Evolutionary conservation across 1,284 basidiomycete species (phyloP).

Genomic region (Cerioporus squamosus): DNA sequence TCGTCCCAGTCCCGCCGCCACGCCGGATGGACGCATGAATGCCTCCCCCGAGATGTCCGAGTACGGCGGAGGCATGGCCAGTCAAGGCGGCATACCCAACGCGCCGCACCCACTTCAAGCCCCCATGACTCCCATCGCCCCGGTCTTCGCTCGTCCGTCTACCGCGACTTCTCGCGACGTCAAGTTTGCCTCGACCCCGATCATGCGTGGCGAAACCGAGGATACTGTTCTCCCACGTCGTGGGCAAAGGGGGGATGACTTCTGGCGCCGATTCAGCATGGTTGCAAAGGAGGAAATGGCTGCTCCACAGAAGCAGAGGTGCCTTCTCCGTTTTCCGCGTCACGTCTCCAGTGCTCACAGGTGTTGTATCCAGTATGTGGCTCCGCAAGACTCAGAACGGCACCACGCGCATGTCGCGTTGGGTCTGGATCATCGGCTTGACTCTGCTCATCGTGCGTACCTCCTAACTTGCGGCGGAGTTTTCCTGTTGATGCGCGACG

Average conservation of each 20-base stretch:
- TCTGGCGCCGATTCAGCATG: slow-evolving; percentile 85
- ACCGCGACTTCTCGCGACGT: slow-evolving; percentile 45
- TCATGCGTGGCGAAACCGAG: slow-evolving; percentile 71
- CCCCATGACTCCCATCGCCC: slow-evolving; percentile 76
- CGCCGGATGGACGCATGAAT: slow-evolving; percentile 39
- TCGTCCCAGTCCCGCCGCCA: slow-evolving; percentile 47
- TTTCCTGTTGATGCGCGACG: not conserved
- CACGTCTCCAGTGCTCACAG: slow-evolving; percentile 10
- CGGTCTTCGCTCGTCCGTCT: slow-evolving; percentile 72
- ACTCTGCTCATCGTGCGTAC: slow-evolving; percentile 55
- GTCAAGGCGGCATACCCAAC: slow-evolving; percentile 35
- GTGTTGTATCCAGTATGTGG: slow-evolving; percentile 56
- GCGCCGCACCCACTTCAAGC: slow-evolving; percentile 75
- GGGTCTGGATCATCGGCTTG: slow-evolving; percentile 72
- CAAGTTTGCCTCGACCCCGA: slow-evolving; percentile 55
- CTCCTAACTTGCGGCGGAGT: not conserved
- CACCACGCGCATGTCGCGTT: slow-evolving; percentile 55
- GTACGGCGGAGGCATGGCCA: slow-evolving; percentile 37
- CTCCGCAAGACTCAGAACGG: slow-evolving; percentile 63
- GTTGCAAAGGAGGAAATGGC: slow-evolving; percentile 69
- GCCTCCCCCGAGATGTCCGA: slow-evolving; percentile 47
- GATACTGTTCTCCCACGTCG: slow-evolving; percentile 66
- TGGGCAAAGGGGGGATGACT: slow-evolving; percentile 77
- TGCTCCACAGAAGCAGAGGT: slow-evolving; percentile 59
- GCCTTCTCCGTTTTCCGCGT: not conserved